Evolutionary conservation across 2,329 filamentous ascomycete genomes (phyloP).

Genomic region (Pseudogymnoascus sp.): DNA sequence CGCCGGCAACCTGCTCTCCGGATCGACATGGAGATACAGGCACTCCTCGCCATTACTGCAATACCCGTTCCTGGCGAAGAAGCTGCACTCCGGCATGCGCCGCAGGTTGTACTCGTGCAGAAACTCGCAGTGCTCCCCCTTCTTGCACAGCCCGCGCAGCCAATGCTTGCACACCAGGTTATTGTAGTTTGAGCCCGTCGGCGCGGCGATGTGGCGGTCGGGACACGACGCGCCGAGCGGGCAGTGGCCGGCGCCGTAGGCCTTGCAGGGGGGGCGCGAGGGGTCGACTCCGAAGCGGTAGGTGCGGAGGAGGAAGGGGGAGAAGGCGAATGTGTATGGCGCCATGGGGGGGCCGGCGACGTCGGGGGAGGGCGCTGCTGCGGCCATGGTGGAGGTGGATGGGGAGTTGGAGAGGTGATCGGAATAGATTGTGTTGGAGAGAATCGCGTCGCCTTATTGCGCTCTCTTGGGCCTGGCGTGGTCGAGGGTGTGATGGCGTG

Average conservation of each 20-base stretch:
- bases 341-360: conserved; percentile 40
- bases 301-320: conserved; percentile 72
- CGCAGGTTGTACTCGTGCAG: conserved; percentile 97
- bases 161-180: conserved; percentile 97
- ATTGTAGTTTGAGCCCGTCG: conserved; percentile 51
- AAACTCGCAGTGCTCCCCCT: conserved; percentile 94
- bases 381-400: conserved; percentile 2
- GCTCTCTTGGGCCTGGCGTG: neutral
- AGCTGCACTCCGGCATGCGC: conserved; percentile 97
- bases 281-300: conserved; percentile 79
- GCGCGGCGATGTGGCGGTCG: conserved; percentile 61
- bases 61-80: conserved; percentile 87
- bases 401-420: neutral
- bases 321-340: conserved; percentile 71
- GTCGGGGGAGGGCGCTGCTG: conserved; percentile 18
- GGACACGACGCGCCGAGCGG: conserved; percentile 77
- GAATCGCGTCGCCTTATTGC: neutral
- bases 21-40: conserved; percentile 83
- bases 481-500: neutral
- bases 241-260: conserved; percentile 80
- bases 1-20: conserved; percentile 67
- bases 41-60: conserved; percentile 97
- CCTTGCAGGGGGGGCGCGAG: conserved; percentile 74
- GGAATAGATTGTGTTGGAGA: neutral
- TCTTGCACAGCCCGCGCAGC: conserved; percentile 94